phyloP scores from a whole-genome alignment of 2,329 filamentous ascomycete genomes.

The Teratosphaeria viscida region DNA sequence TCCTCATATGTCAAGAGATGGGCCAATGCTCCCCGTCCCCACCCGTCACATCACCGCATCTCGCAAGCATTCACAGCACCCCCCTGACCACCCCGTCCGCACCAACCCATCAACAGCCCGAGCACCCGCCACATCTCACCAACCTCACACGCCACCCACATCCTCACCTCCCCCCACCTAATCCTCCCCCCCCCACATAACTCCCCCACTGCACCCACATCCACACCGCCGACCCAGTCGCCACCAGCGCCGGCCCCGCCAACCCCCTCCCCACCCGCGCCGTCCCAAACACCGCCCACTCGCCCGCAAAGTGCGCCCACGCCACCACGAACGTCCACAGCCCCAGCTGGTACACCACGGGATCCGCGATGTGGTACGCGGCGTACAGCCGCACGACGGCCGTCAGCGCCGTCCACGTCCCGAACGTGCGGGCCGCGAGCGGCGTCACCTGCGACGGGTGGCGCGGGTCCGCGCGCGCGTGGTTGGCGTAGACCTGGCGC shows the following conservation, averaged over 20 bases:
- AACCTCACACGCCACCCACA: too few relatives aligned
- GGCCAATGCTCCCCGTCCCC: too few relatives aligned
- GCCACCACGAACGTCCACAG: conserved; percentile 75
- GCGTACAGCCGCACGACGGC: conserved; percentile 71
- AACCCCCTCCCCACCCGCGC: conserved; percentile 54
- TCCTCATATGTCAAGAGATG: too few relatives aligned
- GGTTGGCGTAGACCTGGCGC: conserved; percentile 72
- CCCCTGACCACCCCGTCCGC: too few relatives aligned
- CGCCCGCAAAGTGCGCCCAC: conserved; percentile 64
- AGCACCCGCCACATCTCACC: too few relatives aligned
- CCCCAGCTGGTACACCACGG: conserved; percentile 66
- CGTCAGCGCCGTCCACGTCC: conserved; percentile 76
- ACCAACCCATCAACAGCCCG: too few relatives aligned
- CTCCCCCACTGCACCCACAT: conserved; percentile 52
- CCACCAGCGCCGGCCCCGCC: conserved; percentile 48
- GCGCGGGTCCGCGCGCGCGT: conserved; percentile 11
- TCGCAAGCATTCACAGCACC: not conserved
- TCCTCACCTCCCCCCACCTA: not conserved
- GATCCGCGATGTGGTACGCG: conserved; percentile 67
- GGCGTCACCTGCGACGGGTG: conserved; percentile 47
- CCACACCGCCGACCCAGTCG: conserved; percentile 47
- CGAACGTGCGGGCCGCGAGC: conserved; percentile 69
- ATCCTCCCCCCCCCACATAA: conserved; percentile 12
- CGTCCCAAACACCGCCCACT: conserved; percentile 71
- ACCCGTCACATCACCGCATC: not conserved